Evolutionary conservation across 2,329 filamentous ascomycete genomes (phyloP), one percentile per base, ranked within the genome.

Genomic region (Verticillium klebahnii): DNA sequence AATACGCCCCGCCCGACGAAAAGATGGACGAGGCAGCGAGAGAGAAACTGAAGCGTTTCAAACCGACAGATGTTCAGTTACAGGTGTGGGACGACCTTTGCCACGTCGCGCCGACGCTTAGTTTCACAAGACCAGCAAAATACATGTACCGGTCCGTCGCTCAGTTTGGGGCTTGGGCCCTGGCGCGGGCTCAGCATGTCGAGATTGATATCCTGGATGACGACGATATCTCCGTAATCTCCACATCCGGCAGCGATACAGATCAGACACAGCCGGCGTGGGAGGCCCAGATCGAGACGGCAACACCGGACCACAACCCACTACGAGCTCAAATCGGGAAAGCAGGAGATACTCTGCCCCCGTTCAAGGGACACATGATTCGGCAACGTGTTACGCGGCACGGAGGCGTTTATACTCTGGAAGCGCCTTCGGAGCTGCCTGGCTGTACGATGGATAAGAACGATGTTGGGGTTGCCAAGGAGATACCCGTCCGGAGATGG

Each of bases 81-180:
- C 95, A 98, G 72, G 89, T 98, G 1, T 98, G 94, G 93, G 94
- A 98, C 62, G 91, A 97, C 69, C 79, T 98, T 2, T 98, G 95
- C 69, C 94, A 98, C 71, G 93, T 96, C 6, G 89, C 90, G 0
- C 92, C 94, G 1, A 97, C 93, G 0, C 82, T 98, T n/a, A 96
- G 92, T 69, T 98, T 97, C 73, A 98, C 94, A 0, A 85, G 89
- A n/a, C 95, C 95, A 0, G 95, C 94, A 56, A 98, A 98, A 73
- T 91, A 90, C 76, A 97, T 98, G 93, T 98, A 92, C 73, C 86
- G 94, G 57, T 91, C 92, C 1, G 87, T 97, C 59, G 91, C 95
- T 0, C 94, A 97, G 68, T 98, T 99, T 70, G 90, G 93, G 2
- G 92, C 93, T 0, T 98, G 93, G 93, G 90, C 90, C 0, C 81